These are phyloP conservation scores for Pyrus pyrifolia DNA, from an alignment of 306 rosid species.

Conservation along the genomic window DNA sequence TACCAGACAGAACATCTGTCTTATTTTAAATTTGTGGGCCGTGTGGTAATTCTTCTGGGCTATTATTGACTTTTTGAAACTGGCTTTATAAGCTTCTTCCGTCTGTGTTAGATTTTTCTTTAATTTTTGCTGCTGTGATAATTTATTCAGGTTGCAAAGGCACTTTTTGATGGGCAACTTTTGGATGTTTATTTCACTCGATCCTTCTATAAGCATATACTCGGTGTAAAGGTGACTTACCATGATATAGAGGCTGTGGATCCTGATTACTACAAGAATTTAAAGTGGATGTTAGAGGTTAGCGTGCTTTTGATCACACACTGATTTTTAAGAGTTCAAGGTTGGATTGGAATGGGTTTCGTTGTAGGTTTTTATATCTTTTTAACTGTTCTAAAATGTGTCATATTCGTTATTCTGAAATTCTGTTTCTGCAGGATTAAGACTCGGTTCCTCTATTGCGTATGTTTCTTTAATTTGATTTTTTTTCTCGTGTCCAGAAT, in stretches of 20 bases:
- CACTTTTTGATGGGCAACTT: slow-evolving; percentile 93
- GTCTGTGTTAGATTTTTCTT: background rate
- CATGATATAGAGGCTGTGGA: slow-evolving; percentile 99
- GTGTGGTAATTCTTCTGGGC: slow-evolving; percentile 67
- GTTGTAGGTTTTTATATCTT: background rate
- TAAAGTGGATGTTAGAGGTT: slow-evolving; percentile 99
- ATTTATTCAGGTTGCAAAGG: slow-evolving; percentile 86
- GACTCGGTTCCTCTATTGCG: background rate
- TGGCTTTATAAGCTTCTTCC: background rate
- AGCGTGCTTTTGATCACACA: slow-evolving; percentile 20
- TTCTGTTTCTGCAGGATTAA: background rate
- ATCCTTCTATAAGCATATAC: slow-evolving; percentile 97
- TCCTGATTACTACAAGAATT: slow-evolving; percentile 95
- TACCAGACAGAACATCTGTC: slow-evolving; percentile 99
- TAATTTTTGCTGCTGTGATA: slow-evolving; percentile 9
- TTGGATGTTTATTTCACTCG: slow-evolving; percentile 98
- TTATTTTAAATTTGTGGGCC: slow-evolving; percentile 95
- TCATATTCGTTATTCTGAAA: background rate
- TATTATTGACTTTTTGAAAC: background rate
- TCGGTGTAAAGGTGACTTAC: slow-evolving; percentile 95
- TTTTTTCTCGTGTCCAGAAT: slow-evolving; percentile 38
- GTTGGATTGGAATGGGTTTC: background rate
- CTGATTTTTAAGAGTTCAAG: background rate
- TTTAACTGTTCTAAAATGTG: background rate
- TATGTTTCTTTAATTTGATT: background rate